phyloP scores from a whole-genome alignment of 352 stramenopile genomes.

The Phytopythium oedochilum region DNA sequence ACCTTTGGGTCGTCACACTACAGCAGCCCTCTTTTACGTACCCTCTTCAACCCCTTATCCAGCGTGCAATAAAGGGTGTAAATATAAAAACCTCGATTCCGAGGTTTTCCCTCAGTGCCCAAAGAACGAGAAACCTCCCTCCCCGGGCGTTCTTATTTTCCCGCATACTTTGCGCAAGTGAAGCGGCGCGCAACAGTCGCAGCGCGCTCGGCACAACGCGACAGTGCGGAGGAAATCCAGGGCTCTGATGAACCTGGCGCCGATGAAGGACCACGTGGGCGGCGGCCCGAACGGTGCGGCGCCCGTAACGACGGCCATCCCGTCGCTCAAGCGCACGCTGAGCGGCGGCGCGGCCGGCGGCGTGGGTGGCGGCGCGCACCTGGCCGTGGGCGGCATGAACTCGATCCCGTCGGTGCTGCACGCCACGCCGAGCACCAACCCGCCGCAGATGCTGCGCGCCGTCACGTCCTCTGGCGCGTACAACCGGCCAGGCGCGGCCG shows the following conservation, averaged over 20 bases:
- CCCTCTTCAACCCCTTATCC: too few relatives aligned
- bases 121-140: conserved; percentile 2
- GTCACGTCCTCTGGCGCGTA: conserved; percentile 81
- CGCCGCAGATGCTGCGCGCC: conserved; percentile 79
- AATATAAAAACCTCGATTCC: conserved; percentile 4
- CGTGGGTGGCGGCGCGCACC: conserved; percentile 23
- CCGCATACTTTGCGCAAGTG: neutral
- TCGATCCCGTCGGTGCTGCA: conserved; percentile 77
- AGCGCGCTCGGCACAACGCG: too few relatives aligned
- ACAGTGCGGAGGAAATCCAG: conserved; percentile 1
- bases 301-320: conserved; percentile 48
- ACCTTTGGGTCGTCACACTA: too few relatives aligned
- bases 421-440: conserved; percentile 56
- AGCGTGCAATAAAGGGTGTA: neutral
- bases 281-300: conserved; percentile 38
- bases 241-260: conserved; percentile 54
- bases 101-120: conserved; percentile 3
- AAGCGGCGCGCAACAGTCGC: too few relatives aligned
- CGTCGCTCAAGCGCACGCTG: conserved; percentile 83
- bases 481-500: conserved; percentile 43
- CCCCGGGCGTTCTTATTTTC: neutral
- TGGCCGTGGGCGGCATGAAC: conserved; percentile 70
- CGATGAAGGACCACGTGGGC: conserved; percentile 50
- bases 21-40: too few relatives aligned
- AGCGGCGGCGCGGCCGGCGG: conserved; percentile 53